phyloP scores from a whole-genome alignment of 2,329 filamentous ascomycete species.

The Trichophyton simii region DNA sequence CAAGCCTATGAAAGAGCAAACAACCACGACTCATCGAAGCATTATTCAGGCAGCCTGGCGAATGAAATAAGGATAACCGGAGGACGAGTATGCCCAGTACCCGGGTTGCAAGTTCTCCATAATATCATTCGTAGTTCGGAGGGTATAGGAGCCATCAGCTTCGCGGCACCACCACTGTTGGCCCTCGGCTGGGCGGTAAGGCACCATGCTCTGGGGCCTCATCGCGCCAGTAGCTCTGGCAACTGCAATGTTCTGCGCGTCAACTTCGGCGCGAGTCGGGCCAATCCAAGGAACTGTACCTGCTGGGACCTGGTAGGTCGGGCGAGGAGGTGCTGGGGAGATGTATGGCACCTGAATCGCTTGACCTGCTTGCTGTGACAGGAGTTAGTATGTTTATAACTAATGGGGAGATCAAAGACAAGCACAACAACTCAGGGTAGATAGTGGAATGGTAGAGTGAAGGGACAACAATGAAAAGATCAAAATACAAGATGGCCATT shows the following conservation, averaged over 20 bases:
- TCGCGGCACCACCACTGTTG: slow-evolving; percentile 27
- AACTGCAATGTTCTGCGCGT: slow-evolving; percentile 20
- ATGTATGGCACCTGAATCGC: slow-evolving; percentile 5
- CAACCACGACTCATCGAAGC: background rate
- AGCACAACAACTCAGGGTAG: background rate
- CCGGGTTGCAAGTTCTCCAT: slow-evolving; percentile 21
- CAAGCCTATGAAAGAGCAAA: background rate
- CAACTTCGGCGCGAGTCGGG: slow-evolving; percentile 18
- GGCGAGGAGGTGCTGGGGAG: slow-evolving; percentile 5
- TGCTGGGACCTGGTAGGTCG: background rate
- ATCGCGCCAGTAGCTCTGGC: slow-evolving; percentile 15
- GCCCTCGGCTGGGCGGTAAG: slow-evolving; percentile 20
- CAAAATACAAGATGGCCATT: slow-evolving; percentile 8
- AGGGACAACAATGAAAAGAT: background rate
- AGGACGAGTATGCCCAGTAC: slow-evolving; percentile 15
- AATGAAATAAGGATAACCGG: slow-evolving; percentile 11
- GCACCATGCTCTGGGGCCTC: slow-evolving; percentile 19
- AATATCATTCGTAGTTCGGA: slow-evolving; percentile 22
- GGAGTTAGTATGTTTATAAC: background rate
- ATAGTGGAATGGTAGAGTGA: background rate
- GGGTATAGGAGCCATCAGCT: slow-evolving; percentile 22
- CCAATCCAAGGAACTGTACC: slow-evolving; percentile 13
- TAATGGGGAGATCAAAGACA: background rate
- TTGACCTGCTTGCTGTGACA: slow-evolving; percentile 3
- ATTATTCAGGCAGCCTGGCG: slow-evolving; percentile 3